Base-by-base conservation (phyloP, 2,329 filamentous ascomycete genomes). In the Fusarium coffeatum region DNA sequence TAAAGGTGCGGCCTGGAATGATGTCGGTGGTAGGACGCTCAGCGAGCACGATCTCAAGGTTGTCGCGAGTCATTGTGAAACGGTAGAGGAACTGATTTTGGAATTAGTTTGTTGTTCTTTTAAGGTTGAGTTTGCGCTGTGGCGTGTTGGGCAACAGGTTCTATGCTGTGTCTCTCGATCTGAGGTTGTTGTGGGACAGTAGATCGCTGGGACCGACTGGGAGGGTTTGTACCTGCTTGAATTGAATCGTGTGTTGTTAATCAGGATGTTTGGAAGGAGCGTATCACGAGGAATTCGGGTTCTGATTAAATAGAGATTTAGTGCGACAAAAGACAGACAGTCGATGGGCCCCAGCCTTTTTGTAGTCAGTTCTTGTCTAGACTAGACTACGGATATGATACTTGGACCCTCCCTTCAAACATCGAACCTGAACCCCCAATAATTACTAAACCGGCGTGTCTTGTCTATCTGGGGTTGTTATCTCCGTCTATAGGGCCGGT, bases 1-100 rank as follows among this genome's bases (percentile, higher is more conserved):
- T 80, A 79, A 93, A 92, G 16, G 91, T 93, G 76, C 88, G 79
- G 63, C 89, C 89, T 5, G 89, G 87, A 58, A 92, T 78, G 78
- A 93, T 89, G 64, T 84, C 79, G 55, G 78, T 83, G 56, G 79
- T 84, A 12, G 91, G 91, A 51, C 91, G 85, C 80, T 92, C 85
- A 55, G 87, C 88, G 62, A 93, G 87, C 66, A 88, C 83, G 66
- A 92, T 81, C 42, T 83, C 83, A 47, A 81, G 78, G 77, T 84
- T 86, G 22, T 84, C 78, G 50, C 78, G 79, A 45, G 78, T 73
- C 83, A 85, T 85, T 47, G 30, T 77, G 73, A 34, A 46, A 54
- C 34, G 28, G 20, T 46, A 12, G 3, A 22, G 9, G 4, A 22
- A 8, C 54, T 58, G 28, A 20, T 28, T 20, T 28, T 8, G 16